Evolutionary conservation across 208 protist genomes (phyloP).

Genomic region (Crithidia sp.): DNA sequence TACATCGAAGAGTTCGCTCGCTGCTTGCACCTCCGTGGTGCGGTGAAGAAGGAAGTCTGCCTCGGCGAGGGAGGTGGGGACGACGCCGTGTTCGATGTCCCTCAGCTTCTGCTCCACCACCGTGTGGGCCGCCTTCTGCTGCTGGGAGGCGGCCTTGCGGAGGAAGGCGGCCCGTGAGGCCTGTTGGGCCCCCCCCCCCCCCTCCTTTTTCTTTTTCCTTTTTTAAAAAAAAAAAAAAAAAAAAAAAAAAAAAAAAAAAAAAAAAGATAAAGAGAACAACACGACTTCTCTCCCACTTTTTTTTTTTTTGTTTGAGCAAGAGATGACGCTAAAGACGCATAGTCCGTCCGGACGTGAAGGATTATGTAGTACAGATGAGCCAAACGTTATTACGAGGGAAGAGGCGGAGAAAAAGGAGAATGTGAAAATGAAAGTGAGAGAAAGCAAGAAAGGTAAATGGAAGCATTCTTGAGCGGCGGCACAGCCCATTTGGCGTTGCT

Average conservation of each 20-base stretch:
- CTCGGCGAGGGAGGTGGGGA: slow-evolving; percentile 63
- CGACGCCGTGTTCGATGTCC: slow-evolving; percentile 81
- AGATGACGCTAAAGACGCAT: no score
- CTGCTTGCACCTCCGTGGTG: slow-evolving; percentile 66
- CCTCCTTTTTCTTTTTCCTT: no score
- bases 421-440: no score
- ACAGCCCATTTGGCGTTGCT: no score
- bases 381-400: no score
- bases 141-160: slow-evolving; percentile 56
- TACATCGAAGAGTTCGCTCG: slow-evolving; percentile 60
- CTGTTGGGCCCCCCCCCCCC: slow-evolving; percentile 73
- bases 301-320: neutral
- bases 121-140: slow-evolving; percentile 60
- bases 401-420: no score
- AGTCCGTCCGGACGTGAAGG: no score
- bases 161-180: slow-evolving; percentile 80
- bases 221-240: slow-evolving; percentile 10
- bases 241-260: neutral
- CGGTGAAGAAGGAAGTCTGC: slow-evolving; percentile 72
- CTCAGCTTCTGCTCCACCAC: slow-evolving; percentile 76
- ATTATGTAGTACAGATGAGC: no score
- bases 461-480: no score
- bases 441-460: no score
- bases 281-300: neutral
- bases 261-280: neutral